These are phyloP conservation scores for Sisymbrium irio DNA, from an alignment of 345 rosid species.

Conservation along the genomic window DNA sequence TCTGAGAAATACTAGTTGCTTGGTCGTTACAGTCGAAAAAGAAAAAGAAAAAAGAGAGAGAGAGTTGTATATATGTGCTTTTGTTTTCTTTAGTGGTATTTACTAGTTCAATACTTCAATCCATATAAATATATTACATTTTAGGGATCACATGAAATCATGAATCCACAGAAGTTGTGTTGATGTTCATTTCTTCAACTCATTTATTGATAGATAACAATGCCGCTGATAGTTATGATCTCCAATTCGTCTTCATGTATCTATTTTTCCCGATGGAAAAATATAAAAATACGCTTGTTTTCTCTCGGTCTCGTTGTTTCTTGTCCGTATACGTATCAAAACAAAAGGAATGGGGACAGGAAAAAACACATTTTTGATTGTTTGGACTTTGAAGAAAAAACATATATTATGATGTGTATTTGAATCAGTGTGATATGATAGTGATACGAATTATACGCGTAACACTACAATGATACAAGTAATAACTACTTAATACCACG, in stretches of 20 bases:
- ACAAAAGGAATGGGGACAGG: not conserved
- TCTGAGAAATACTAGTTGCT: too few species aligned
- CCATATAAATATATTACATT: not conserved
- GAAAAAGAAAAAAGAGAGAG: not conserved
- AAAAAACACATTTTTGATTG: not conserved
- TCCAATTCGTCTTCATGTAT: not conserved
- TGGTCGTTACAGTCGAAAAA: not conserved
- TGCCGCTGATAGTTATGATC: not conserved
- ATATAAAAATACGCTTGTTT: not conserved
- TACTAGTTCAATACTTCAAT: too few species aligned
- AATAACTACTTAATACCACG: conserved; percentile 7
- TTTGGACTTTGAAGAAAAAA: not conserved
- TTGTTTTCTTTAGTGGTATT: not conserved
- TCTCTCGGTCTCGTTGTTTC: not conserved
- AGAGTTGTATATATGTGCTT: not conserved
- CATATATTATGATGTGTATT: conserved; percentile 4
- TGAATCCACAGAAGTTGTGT: not conserved
- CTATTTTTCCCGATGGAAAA: not conserved
- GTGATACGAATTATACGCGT: conserved; percentile 3
- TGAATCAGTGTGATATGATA: not conserved
- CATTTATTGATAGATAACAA: not conserved
- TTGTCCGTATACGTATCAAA: conserved; percentile 18
- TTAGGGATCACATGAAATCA: too few species aligned
- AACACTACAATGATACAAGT: too few species aligned
- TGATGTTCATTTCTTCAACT: not conserved